Base-by-base conservation (phyloP, 768 basidiomycete species). In the Jaapia argillacea region DNA sequence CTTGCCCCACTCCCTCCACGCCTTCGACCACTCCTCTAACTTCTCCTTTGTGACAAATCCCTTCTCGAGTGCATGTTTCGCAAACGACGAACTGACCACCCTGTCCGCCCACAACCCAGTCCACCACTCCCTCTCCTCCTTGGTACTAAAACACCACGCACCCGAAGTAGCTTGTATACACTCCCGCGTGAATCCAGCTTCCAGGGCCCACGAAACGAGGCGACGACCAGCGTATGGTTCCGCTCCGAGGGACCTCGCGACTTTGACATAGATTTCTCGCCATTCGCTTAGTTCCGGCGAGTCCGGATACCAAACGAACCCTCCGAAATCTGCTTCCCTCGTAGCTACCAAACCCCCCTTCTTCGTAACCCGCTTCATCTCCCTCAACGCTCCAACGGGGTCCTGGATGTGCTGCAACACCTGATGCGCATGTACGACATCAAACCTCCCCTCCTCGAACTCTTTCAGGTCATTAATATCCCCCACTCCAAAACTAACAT, bases 361-460 rank as follows among this genome's bases (percentile, higher is more conserved):
- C 48, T 68, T 70, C 0, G 65, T 57, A 3, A 75, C 72, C 16
- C 72, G 58, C 20, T 54, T 51, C 70, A 76, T 73, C 62, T 75
- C 74, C 38, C 51, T 48, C 26, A 74, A 53, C 1, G 66, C 66
- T 14, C 38, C 39, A 7, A 69, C 54, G 1, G 71, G 68, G 41
- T 72, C 64, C 2, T 48, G 37, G 39, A 75, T 49, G 55, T 75
- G 74, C 49, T 70, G 65, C 2, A 76, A 58, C 5, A 75, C 71
- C 49, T 73, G 71, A 45, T 72, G 70, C 18, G 66, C 62, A 50
- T 70, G 68, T 3, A 72, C 69, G 50, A 75, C 62, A 56, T 74
- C 73, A 54, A 73, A 75, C 4, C 60, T 51, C 23, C 48, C 53
- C 45, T 74, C 69, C 4, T 63, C 54, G 46, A 62, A 68, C 7